These are phyloP conservation scores for Dichotomocladium elegans DNA, from an alignment of 371 early-diverging fungal species.

Conservation along the genomic window DNA sequence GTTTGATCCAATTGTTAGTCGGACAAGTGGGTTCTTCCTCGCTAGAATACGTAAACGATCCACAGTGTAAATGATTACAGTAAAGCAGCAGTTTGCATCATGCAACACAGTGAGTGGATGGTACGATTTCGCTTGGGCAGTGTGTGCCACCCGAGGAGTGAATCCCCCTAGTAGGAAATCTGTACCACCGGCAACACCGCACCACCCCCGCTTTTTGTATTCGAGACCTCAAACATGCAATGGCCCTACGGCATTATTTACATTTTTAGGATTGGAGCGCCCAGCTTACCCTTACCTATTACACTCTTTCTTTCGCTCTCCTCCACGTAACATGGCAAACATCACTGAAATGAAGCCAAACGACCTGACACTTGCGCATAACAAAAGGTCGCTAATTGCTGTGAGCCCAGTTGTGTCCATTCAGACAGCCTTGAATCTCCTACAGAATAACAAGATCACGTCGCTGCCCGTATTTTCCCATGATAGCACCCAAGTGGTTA, in stretches of 20 bases:
- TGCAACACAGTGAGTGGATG: not conserved
- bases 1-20: conserved; percentile 62
- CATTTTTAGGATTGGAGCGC: too few relatives aligned
- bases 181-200: not conserved
- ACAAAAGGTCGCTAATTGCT: conserved; percentile 41
- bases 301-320: not conserved
- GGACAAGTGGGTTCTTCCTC: conserved; percentile 74
- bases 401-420: conserved; percentile 48
- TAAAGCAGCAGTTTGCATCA: not conserved
- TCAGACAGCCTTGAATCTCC: conserved; percentile 40
- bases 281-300: not conserved
- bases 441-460: conserved; percentile 44
- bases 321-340: not conserved
- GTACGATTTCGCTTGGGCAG: not conserved
- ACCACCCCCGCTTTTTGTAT: not conserved
- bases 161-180: not conserved
- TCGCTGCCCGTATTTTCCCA: conserved; percentile 60
- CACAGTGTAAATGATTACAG: not conserved
- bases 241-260: too few relatives aligned
- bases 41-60: conserved; percentile 59
- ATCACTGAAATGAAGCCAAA: conserved; percentile 31
- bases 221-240: not conserved
- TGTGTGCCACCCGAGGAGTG: not conserved
- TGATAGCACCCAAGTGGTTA: conserved; percentile 45
- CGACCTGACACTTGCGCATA: conserved; percentile 30